Conservation (phyloP, 306 rosid species). For the Vigna reflexopilosa region DNA sequence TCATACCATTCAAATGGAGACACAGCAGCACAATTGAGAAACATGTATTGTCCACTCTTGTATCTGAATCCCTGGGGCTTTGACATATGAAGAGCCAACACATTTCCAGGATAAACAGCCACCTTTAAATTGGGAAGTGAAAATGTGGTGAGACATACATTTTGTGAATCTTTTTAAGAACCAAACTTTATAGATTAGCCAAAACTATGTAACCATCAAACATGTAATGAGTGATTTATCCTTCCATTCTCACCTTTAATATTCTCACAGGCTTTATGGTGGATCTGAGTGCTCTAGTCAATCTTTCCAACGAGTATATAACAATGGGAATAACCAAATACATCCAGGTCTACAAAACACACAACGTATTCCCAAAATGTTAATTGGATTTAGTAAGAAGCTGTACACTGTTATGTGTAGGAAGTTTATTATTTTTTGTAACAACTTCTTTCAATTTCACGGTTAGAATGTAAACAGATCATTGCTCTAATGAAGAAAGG, state of each 20-base stretch:
- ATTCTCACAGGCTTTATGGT: conserved; percentile 58
- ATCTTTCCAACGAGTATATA: conserved; percentile 55
- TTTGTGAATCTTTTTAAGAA: background rate
- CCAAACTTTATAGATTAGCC: background rate
- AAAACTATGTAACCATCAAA: conserved; percentile 25
- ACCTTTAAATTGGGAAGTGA: conserved; percentile 56
- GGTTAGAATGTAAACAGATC: background rate
- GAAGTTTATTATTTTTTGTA: too few species aligned
- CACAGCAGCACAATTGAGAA: conserved; percentile 63
- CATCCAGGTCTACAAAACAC: conserved; percentile 64
- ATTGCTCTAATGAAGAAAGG: conserved; percentile 11
- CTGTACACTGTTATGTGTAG: background rate
- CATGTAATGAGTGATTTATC: conserved; percentile 4
- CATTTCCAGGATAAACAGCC: conserved; percentile 74
- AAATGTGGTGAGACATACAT: conserved; percentile 28
- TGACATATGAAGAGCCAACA: conserved; percentile 65
- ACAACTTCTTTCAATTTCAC: too few species aligned
- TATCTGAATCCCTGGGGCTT: conserved; percentile 70
- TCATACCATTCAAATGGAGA: conserved; percentile 72
- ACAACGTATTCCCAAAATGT: conserved; percentile 15
- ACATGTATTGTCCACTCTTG: conserved; percentile 73
- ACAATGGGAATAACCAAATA: conserved; percentile 57
- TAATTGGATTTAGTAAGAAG: background rate
- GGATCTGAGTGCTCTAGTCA: conserved; percentile 58
- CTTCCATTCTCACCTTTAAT: conserved; percentile 48